Evolutionary conservation across 129 eudicot genomes (phyloP).

Genomic region (Flaveria brownii): DNA sequence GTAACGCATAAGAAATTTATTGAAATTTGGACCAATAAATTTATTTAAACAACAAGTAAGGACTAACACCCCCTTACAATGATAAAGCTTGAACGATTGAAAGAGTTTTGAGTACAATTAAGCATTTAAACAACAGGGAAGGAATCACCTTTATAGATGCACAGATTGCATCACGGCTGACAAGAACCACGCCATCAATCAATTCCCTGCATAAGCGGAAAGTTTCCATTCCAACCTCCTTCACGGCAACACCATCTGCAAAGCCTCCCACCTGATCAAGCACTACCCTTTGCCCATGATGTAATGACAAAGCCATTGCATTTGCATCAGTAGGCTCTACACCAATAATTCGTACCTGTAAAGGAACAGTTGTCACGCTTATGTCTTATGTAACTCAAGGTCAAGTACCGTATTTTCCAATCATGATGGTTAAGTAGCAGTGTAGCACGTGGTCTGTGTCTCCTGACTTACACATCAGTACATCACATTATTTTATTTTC

Average conservation of each 20-base stretch:
- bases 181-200: slow-evolving; percentile 91
- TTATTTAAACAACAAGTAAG: too few relatives aligned
- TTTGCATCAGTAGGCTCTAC: slow-evolving; percentile 92
- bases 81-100: not conserved
- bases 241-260: slow-evolving; percentile 95
- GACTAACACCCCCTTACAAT: not conserved
- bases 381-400: not conserved
- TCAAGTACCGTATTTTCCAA: not conserved
- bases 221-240: slow-evolving; percentile 85
- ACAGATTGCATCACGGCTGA: slow-evolving; percentile 84
- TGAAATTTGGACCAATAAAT: too few relatives aligned
- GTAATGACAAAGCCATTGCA: slow-evolving; percentile 92
- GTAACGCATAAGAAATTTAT: too few relatives aligned
- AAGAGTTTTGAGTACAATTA: not conserved
- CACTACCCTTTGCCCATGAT: slow-evolving; percentile 70
- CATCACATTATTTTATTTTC: too few relatives aligned
- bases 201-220: slow-evolving; percentile 73
- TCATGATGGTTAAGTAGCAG: too few relatives aligned
- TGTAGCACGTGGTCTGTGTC: too few relatives aligned
- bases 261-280: slow-evolving; percentile 89
- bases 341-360: slow-evolving; percentile 71
- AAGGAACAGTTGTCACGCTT: not conserved
- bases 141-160: slow-evolving; percentile 78
- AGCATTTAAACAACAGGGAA: too few relatives aligned
- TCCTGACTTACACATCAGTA: too few relatives aligned